Base-by-base conservation (phyloP, 306 rosid genomes). In the Lablab purpureus region DNA sequence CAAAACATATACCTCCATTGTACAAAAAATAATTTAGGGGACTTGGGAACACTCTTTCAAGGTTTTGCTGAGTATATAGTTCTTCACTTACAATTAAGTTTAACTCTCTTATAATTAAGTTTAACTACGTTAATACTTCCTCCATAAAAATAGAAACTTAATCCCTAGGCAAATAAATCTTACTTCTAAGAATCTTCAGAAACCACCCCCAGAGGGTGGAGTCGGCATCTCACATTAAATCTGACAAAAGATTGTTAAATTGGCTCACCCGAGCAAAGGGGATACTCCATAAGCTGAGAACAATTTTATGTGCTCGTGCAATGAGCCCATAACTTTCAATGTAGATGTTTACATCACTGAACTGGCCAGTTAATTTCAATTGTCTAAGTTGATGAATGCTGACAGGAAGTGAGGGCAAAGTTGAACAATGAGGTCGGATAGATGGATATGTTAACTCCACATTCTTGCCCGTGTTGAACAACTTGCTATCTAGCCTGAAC, bases 261-360 rank as follows among this genome's bases (percentile, higher is more conserved):
- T 67, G 63, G 75, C 87, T 88, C 70, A 94, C 97, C 97, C 88
- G 93, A 68, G 96, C 82, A 82, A 94, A 94, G 22, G 98, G 95
- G 50, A 89, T 76, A 83, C 98, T 94, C 98, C 97, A 94, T 71
- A 89, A 86, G 82, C 98, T 89, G 74, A 94, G 97, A 85, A 94
- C 84, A 83, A 94, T 84, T 85, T 84, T 90, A 82, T 94, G 98
- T 12, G 87, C 84, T 67, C 34, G 89, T 32, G 86, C 89, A 80
- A 92, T 79, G 62, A 91, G 88, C 15, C 91, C 97, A 47, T 81
- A 81, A 78, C 87, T 85, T 59, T 91, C 96, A 58, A 94, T 86
- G 73, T 83, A 72, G 54, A 94, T 85, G 76, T 74, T 80, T 50
- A 91, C 90, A 49, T 94, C 97, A 70, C 97, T 87, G 89, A 78